A percentile compares a stretch with the other conserved stretches of the same genome.
phyloP scores from a whole-genome alignment of 768 basidiomycete species.

The Sutorius australiensis region DNA sequence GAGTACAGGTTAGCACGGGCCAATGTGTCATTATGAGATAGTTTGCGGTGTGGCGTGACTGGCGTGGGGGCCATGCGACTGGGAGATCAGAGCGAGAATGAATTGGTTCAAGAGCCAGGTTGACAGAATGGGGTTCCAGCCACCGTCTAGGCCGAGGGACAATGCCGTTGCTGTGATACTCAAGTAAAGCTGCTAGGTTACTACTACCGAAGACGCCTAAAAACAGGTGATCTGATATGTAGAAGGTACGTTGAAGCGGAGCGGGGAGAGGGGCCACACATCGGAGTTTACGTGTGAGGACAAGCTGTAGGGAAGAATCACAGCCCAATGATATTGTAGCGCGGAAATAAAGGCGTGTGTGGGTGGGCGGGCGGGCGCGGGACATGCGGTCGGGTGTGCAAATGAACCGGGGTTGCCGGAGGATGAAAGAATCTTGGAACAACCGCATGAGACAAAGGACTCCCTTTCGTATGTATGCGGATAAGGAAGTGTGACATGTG shows the following conservation, averaged over 20 bases:
- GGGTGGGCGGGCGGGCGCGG: conserved; percentile 13
- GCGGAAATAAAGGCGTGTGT: conserved; percentile 24
- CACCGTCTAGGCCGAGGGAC: conserved; percentile 11
- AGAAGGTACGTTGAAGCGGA: conserved; percentile 10
- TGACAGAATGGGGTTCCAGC: conserved; percentile 19
- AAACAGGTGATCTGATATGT: conserved; percentile 18
- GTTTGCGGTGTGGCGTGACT: conserved; percentile 10
- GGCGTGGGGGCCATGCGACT: conserved; percentile 19
- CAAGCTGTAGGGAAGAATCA: conserved; percentile 13
- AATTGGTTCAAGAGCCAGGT: conserved; percentile 7
- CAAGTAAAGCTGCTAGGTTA: conserved; percentile 12
- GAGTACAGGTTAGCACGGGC: neutral
- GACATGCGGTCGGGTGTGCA: conserved; percentile 22
- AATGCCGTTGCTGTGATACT: conserved; percentile 15
- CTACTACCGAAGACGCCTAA: conserved; percentile 21
- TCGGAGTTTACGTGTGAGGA: conserved; percentile 29
- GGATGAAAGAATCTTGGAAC: conserved; percentile 13
- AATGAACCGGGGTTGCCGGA: conserved; percentile 26
- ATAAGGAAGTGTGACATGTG: conserved; percentile 17
- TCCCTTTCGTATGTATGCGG: conserved; percentile 14
- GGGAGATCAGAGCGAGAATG: conserved; percentile 14
- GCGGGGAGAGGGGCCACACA: conserved; percentile 7
- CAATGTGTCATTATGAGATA: conserved; percentile 22
- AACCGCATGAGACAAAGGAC: conserved; percentile 25
- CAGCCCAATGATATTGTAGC: conserved; percentile 10